Evolutionary conservation across 2,329 filamentous ascomycete genomes (phyloP).

Genomic region (Pestalotiopsis sp.): DNA sequence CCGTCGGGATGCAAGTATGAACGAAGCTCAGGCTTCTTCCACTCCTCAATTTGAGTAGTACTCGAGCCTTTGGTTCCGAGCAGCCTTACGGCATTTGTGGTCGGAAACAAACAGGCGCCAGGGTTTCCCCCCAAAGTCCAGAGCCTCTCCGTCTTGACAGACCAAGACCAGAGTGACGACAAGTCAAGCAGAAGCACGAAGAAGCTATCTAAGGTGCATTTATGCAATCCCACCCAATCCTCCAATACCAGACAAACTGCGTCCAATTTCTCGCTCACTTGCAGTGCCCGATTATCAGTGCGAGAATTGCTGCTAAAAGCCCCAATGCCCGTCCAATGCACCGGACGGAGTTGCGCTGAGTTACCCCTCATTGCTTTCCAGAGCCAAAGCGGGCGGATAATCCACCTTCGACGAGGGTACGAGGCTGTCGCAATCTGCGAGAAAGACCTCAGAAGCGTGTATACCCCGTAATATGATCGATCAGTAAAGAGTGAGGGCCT

Average conservation of each 20-base stretch:
- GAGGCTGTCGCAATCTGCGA: background rate
- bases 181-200: conserved; percentile 7
- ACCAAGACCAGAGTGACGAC: background rate
- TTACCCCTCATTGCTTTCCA: background rate
- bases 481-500: background rate
- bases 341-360: background rate
- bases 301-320: background rate
- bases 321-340: background rate
- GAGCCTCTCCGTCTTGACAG: background rate
- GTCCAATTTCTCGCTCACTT: background rate
- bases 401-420: background rate
- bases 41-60: background rate
- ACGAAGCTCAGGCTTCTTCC: background rate
- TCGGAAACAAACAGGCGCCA: background rate
- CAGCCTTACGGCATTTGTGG: background rate
- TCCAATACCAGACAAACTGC: background rate
- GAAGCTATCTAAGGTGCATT: conserved; percentile 6
- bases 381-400: background rate
- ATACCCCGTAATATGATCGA: background rate
- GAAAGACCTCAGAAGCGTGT: background rate
- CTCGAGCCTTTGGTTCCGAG: background rate
- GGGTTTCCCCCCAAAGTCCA: background rate
- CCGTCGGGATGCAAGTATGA: background rate
- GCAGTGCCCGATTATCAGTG: background rate
- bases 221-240: background rate